phyloP scores from a whole-genome alignment of 768 basidiomycete genomes.

The Suillus subluteus region DNA sequence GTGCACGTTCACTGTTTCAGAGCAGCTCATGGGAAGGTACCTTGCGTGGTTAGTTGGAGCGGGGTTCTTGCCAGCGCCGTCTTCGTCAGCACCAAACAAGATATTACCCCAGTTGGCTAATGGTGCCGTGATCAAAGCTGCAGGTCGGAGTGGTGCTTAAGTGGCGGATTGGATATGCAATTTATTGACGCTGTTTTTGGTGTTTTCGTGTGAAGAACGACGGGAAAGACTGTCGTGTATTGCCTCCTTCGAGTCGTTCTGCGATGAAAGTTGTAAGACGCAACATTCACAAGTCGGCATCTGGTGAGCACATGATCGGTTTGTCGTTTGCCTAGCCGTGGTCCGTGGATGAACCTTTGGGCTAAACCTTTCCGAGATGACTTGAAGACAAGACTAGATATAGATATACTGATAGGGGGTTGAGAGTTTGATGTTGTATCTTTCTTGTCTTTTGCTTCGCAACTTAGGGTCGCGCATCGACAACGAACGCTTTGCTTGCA shows the following conservation, averaged over 20 bases:
- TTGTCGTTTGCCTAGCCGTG: constrained; percentile 17
- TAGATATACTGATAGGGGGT: neutral
- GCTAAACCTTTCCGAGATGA: neutral
- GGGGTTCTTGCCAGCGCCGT: constrained; percentile 73
- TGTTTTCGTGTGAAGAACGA: constrained; percentile 4
- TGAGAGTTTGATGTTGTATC: neutral
- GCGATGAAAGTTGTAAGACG: constrained; percentile 1
- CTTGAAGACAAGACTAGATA: neutral
- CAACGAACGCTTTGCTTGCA: neutral
- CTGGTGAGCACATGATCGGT: neutral
- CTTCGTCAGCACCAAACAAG: constrained; percentile 40
- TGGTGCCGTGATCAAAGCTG: constrained; percentile 54
- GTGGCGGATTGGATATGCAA: constrained; percentile 1
- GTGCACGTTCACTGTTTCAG: constrained; percentile 65
- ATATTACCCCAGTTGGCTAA: constrained; percentile 50
- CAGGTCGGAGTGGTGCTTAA: constrained; percentile 68
- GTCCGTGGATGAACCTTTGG: neutral
- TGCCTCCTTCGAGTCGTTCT: neutral
- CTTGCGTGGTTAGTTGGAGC: constrained; percentile 90
- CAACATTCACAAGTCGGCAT: neutral
- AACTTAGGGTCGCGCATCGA: neutral
- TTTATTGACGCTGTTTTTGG: neutral
- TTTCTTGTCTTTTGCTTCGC: neutral
- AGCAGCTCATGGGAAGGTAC: constrained; percentile 81
- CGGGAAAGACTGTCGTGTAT: neutral